Percentiles rank a stretch among this genome's conserved stretches.
phyloP scores from a whole-genome alignment of 768 basidiomycete genomes.

The Suillus hirtellus region DNA sequence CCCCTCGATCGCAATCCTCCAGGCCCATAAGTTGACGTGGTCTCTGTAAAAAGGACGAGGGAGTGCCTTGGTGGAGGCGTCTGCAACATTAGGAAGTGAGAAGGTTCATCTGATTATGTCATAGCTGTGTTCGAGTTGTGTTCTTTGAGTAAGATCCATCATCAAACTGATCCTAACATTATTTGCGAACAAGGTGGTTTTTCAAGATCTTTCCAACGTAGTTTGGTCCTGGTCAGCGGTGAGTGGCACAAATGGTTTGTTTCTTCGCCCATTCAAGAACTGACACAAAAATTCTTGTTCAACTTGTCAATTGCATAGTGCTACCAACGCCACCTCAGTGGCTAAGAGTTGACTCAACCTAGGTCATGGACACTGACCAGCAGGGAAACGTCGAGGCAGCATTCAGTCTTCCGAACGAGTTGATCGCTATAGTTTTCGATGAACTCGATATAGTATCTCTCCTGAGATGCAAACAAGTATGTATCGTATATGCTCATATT shows the following conservation, averaged over 20 bases:
- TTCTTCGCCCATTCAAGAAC: background rate
- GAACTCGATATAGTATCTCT: slow-evolving; percentile 33
- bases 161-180: too few relatives aligned
- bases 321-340: background rate
- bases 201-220: background rate
- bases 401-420: slow-evolving; percentile 32
- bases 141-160: too few relatives aligned
- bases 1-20: too few relatives aligned
- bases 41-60: too few relatives aligned
- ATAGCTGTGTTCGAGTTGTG: too few relatives aligned
- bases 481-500: slow-evolving; percentile 6
- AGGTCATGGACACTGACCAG: background rate
- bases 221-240: background rate
- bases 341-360: background rate
- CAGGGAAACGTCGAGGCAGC: slow-evolving; percentile 14
- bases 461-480: slow-evolving; percentile 28
- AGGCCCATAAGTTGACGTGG: too few relatives aligned
- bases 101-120: too few relatives aligned
- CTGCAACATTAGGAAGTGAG: too few relatives aligned
- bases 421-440: slow-evolving; percentile 25
- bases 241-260: background rate
- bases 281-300: background rate
- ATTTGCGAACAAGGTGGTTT: too few relatives aligned
- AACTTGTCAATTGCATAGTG: background rate
- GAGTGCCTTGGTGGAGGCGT: too few relatives aligned